Conservation (phyloP, 768 basidiomycete species). For the Tubosaeta sp. region DNA sequence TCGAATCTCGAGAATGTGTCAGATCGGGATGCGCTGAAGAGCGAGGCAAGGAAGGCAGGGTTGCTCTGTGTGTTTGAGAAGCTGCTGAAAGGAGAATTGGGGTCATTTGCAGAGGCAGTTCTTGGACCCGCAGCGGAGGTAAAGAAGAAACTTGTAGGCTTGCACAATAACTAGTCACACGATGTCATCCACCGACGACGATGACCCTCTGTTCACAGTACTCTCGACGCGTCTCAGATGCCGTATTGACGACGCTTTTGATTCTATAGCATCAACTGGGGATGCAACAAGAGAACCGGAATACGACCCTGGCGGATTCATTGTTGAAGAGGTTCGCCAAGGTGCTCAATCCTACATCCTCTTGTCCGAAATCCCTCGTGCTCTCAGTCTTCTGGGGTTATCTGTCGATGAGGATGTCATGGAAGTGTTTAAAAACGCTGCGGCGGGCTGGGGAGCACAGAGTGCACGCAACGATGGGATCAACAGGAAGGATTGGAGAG, state of each 20-base stretch:
- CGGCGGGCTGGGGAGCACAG: slow-evolving; percentile 59
- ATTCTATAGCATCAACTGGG: slow-evolving; percentile 27
- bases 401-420: slow-evolving; percentile 72
- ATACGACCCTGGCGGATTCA: slow-evolving; percentile 29
- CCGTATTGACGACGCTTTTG: slow-evolving; percentile 52
- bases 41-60: slow-evolving; percentile 51
- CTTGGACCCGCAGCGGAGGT: slow-evolving; percentile 49
- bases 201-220: slow-evolving; percentile 34
- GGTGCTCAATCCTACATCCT: slow-evolving; percentile 37
- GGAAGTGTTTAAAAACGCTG: slow-evolving; percentile 69
- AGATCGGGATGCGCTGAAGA: slow-evolving; percentile 40
- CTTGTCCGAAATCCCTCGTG: slow-evolving; percentile 53
- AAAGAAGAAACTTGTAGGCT: slow-evolving; percentile 39
- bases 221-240: slow-evolving; percentile 41
- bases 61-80: slow-evolving; percentile 49
- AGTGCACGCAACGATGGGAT: slow-evolving; percentile 37
- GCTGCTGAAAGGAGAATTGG: slow-evolving; percentile 41
- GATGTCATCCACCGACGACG: slow-evolving; percentile 13
- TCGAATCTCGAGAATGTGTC: slow-evolving; percentile 40
- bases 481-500: slow-evolving; percentile 68
- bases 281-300: slow-evolving; percentile 26
- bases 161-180: slow-evolving; percentile 3
- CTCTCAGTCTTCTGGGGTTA: slow-evolving; percentile 60
- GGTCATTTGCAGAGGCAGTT: slow-evolving; percentile 34
- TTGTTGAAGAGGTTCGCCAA: slow-evolving; percentile 22